phyloP scores from a whole-genome alignment of 768 basidiomycete genomes.

The Glaciozyma antarctica region DNA sequence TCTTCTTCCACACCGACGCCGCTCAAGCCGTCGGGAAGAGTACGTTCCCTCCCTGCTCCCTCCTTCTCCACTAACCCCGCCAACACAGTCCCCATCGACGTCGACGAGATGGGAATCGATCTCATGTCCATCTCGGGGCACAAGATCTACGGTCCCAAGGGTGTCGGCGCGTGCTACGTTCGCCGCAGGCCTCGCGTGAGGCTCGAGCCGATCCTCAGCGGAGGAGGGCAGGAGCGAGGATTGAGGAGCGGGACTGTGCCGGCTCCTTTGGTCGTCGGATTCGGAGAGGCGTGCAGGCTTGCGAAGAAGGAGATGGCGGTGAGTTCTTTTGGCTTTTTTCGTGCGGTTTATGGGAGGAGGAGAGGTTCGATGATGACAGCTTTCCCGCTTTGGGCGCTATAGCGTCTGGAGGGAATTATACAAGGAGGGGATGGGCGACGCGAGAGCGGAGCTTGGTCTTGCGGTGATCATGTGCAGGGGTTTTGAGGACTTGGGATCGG shows the following conservation, averaged over 20 bases:
- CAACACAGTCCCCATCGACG: constrained; percentile 67
- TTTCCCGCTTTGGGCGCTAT: constrained; percentile 6
- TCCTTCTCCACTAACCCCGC: neutral
- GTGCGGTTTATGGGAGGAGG: neutral
- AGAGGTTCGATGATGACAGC: constrained; percentile 9
- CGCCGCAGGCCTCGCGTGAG: constrained; percentile 83
- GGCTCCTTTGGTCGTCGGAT: constrained; percentile 73
- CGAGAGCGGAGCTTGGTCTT: neutral
- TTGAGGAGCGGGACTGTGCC: constrained; percentile 90
- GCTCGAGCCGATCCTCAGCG: constrained; percentile 85
- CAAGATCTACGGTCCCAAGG: constrained; percentile 97
- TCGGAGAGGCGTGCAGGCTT: constrained; percentile 89
- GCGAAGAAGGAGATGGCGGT: constrained; percentile 87
- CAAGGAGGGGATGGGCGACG: too few species aligned
- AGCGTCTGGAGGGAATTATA: neutral
- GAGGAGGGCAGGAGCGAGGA: constrained; percentile 95
- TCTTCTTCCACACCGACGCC: constrained; percentile 94
- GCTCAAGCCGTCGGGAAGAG: constrained; percentile 59
- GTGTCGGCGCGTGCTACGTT: constrained; percentile 88
- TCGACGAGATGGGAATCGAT: constrained; percentile 91
- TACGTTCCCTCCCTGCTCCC: constrained; percentile 1
- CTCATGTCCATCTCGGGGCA: constrained; percentile 93
- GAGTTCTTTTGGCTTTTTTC: constrained; percentile 44
- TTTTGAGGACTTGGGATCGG: constrained; percentile 50
- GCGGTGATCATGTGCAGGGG: constrained; percentile 81